phyloP scores from a whole-genome alignment of 345 rosid genomes.

The Populus pruinosa region DNA sequence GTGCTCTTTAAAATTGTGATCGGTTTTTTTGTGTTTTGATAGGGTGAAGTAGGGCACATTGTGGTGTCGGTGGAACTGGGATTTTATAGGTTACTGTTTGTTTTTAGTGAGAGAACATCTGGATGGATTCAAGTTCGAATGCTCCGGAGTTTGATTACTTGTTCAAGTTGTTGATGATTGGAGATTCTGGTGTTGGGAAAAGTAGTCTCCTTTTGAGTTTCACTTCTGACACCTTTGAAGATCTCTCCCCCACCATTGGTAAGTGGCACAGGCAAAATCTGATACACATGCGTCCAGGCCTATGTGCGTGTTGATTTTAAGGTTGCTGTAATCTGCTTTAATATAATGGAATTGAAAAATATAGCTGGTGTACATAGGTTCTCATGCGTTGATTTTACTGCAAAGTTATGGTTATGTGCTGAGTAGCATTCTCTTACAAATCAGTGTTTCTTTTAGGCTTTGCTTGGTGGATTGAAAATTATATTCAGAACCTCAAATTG shows the following conservation, averaged over 20 bases:
- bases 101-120: background rate
- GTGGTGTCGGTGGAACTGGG: background rate
- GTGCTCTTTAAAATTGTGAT: background rate
- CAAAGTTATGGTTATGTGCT: background rate
- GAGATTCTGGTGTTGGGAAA: conserved; percentile 29
- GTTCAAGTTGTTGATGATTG: conserved; percentile 26
- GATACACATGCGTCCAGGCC: background rate
- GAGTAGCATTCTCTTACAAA: background rate
- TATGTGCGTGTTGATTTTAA: background rate
- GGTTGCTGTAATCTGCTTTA: background rate
- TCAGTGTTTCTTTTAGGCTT: background rate
- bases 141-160: conserved; percentile 17
- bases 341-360: background rate
- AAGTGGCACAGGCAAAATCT: background rate
- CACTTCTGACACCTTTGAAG: conserved; percentile 24
- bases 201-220: conserved; percentile 25
- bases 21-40: background rate
- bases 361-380: background rate
- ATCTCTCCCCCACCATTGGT: conserved; percentile 30
- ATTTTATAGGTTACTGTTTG: background rate
- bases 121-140: conserved; percentile 12
- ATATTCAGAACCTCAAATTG: background rate
- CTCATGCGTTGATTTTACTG: background rate
- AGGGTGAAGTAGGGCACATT: background rate
- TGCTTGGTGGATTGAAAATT: background rate